Base-by-base conservation (phyloP, 768 basidiomycete species). In the Russula griseocarnosa region DNA sequence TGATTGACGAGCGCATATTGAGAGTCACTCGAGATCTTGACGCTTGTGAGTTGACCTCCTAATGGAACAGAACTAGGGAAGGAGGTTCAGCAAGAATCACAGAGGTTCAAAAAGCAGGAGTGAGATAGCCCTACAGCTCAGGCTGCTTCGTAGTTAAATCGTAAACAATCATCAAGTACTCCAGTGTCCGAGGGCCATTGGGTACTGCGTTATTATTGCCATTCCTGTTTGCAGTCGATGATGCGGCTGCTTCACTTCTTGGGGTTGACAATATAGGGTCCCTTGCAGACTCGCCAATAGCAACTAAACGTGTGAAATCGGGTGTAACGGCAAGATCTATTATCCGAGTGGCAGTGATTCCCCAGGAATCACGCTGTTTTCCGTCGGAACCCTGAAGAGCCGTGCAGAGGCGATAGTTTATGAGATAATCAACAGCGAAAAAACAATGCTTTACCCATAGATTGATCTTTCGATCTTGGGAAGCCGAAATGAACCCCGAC, bases 321-420 rank as follows among this genome's bases (percentile, higher is more conserved):
- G 94, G 93, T 4, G 94, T 87, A 65, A 97, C 78, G 52, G 88
- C 87, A 71, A 97, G 84, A 73, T 94, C 93, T 24, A 88, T 86
- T 71, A 98, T 82, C 68, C 95, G 90, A 65, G 95, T 87, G 11
- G 86, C 80, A 40, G 83, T 82, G 38, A 79, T 77, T 10, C 79
- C 80, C 88, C 92, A 94, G 54, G 82, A 78, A 36, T 90, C 84
- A 51, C 80, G 81, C 66, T 85, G 78, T 70, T 83, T 86, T 28
- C 95, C 95, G 61, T 87, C 83, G 51, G 81, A 77, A 67, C 88
- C 85, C 95, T 98, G 44, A 26, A 60, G 13, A 58, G 30, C 26
- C 50, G 73, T 38, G 68, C 40, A 46, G 20, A 26, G 51, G 55
- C 26, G 47, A 51, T 11, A 56, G 40, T 62, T 69, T 64, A 59